phyloP scores from a whole-genome alignment of 1,139 yeast genomes.

The Suhomyces atakaporum region DNA sequence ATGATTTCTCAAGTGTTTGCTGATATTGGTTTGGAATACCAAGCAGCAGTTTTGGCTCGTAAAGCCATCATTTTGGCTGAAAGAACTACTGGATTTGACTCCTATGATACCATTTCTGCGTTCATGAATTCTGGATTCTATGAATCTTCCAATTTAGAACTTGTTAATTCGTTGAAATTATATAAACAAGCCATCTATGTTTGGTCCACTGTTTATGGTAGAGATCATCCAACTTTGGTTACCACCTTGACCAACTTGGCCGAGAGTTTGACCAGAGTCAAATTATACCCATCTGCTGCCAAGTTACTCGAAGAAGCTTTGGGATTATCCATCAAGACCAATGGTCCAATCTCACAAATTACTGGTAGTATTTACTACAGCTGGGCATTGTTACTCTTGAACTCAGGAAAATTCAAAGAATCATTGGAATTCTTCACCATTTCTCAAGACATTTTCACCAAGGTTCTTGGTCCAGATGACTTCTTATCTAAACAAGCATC shows the following conservation, averaged over 20 bases:
- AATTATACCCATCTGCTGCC: conserved; percentile 37
- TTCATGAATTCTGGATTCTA: conserved; percentile 73
- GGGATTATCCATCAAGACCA: conserved; percentile 48
- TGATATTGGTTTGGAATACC: conserved; percentile 56
- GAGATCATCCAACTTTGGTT: conserved; percentile 67
- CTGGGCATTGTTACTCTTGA: conserved; percentile 63
- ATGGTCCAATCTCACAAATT: conserved; percentile 61
- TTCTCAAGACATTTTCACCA: conserved; percentile 56
- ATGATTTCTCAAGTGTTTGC: conserved; percentile 67
- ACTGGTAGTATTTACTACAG: conserved; percentile 65
- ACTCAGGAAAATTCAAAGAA: conserved; percentile 52
- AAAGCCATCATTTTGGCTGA: conserved; percentile 75
- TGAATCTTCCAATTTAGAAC: conserved; percentile 63
- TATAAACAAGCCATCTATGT: conserved; percentile 61
- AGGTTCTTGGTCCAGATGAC: conserved; percentile 63
- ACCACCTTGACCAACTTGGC: conserved; percentile 69
- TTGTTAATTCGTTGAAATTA: conserved; percentile 62
- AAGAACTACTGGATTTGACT: conserved; percentile 78
- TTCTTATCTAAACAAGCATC: conserved; percentile 62
- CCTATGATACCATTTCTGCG: conserved; percentile 72
- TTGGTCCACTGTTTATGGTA: conserved; percentile 57
- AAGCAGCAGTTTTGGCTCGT: conserved; percentile 70
- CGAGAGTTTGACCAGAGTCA: conserved; percentile 56
- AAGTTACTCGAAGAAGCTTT: conserved; percentile 46
- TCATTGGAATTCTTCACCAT: conserved; percentile 55